Evolutionary conservation across 2,329 filamentous ascomycete species (phyloP), one percentile per base, ranked within the genome.

Genomic region (Sporothrix variecibatus): DNA sequence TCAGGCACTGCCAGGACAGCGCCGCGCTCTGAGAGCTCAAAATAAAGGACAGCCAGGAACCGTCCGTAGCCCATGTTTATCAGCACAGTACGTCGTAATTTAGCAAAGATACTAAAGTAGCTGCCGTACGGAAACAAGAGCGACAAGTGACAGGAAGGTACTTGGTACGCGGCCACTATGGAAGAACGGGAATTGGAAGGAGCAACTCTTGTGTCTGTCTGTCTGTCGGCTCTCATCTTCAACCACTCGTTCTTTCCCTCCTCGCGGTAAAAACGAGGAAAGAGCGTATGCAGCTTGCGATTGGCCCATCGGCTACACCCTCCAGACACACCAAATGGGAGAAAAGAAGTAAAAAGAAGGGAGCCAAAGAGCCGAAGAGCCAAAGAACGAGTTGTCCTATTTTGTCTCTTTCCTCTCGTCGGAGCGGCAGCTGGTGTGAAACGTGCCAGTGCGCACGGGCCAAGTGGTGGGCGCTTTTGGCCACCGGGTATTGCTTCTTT

Each of bases 341-440:
- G 23, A 31, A 46, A 34, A 8, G 8, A 3, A 34, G n/a, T n/a
- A 34, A 34, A 5, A 34, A 3, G 3, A 34, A 34, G 7, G 62
- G 26, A 15, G 9, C 40, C 4, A 43, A 43, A 8, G 12, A 43
- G 12, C 8, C 9, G 9, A 5, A 43, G 9, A 43, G 40, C 49
- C 15, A 38, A 43, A 15, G 20, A 20, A 12, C n/a, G 3, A 2
- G 17, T 17, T 46, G 12, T 49, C 26, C 40, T 49, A 49, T 49
- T 46, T 28, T 28, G n/a, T 12, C 23, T 9, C 15, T 20, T 20
- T 23, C n/a, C 20, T 8, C n/a, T 31, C 62, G n/a, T 40, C 62
- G 43, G 73, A 40, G 40, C 64, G 64, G 40, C 64, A 71, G 71
- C 76, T 75, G 73, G 76, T 75, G 68, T 75, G 75, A 77, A 77